Evolutionary conservation across 192 early-diverging fungal species (phyloP).

Genomic region (Mortierella alpina): DNA sequence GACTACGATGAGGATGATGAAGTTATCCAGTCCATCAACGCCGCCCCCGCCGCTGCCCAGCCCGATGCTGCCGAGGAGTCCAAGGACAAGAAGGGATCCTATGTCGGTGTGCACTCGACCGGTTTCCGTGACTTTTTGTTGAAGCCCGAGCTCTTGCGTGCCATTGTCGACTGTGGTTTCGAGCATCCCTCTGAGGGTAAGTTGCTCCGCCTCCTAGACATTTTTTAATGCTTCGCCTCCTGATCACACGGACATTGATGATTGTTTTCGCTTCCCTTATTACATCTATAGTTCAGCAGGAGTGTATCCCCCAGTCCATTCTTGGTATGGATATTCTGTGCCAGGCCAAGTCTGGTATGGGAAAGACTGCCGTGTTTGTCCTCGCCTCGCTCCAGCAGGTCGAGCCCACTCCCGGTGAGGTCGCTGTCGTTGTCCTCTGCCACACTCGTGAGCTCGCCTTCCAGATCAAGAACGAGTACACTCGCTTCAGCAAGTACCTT

Average conservation of each 20-base stretch:
- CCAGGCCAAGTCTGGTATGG: constrained; percentile 99
- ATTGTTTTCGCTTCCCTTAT: background rate
- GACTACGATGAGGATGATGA: constrained; percentile 98
- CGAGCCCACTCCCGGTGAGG: constrained; percentile 82
- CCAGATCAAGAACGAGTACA: constrained; percentile 98
- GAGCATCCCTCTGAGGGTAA: constrained; percentile 97
- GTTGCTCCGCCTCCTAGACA: background rate
- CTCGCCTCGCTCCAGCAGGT: constrained; percentile 95
- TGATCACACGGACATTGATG: background rate
- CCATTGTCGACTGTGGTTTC: constrained; percentile 98
- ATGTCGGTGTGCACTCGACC: constrained; percentile 98
- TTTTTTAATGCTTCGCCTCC: background rate
- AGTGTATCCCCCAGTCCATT: constrained; percentile 97
- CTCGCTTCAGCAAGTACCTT: constrained; percentile 95
- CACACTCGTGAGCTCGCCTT: constrained; percentile 98
- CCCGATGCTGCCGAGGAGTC: constrained; percentile 66
- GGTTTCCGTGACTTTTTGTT: constrained; percentile 98
- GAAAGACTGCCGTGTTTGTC: constrained; percentile 99
- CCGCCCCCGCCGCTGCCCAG: constrained; percentile 59
- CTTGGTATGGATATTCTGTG: constrained; percentile 97
- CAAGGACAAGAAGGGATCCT: constrained; percentile 96
- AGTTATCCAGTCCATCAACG: constrained; percentile 66
- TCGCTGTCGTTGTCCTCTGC: constrained; percentile 93
- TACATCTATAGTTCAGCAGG: constrained; percentile 86
- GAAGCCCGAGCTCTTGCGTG: constrained; percentile 94